Percentiles rank a stretch among this genome's conserved stretches.
Evolutionary conservation across 75 land plant genomes (phyloP).

Genomic region (Cupressus sempervirens): DNA sequence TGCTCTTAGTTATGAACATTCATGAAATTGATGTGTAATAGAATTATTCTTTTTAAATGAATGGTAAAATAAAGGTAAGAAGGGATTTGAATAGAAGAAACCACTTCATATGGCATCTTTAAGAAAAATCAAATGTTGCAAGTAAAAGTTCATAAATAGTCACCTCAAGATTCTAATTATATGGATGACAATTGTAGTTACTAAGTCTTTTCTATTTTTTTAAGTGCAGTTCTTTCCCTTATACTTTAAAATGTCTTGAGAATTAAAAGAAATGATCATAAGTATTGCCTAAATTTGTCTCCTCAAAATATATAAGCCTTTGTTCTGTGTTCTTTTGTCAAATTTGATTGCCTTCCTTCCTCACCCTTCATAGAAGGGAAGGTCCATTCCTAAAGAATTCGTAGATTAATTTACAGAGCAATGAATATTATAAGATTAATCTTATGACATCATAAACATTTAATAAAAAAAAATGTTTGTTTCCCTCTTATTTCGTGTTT

Average conservation of each 20-base stretch:
- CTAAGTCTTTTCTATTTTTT: neutral
- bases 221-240: neutral
- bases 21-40: neutral
- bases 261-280: neutral
- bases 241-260: neutral
- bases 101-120: neutral
- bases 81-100: neutral
- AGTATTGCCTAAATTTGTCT: neutral
- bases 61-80: neutral
- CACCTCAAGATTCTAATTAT: neutral
- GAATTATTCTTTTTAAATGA: neutral
- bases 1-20: neutral
- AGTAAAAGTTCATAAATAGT: neutral
- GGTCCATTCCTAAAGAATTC: neutral
- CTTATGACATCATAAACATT: neutral
- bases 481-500: too few relatives aligned
- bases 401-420: neutral
- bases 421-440: neutral
- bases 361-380: neutral
- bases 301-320: neutral
- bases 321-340: neutral
- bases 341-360: too few relatives aligned
- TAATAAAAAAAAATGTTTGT: neutral
- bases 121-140: neutral
- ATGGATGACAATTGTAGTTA: neutral